These are phyloP conservation scores for Penicillium paxilli DNA, from an alignment of 495 filamentous ascomycete genomes.

Conservation along the genomic window DNA sequence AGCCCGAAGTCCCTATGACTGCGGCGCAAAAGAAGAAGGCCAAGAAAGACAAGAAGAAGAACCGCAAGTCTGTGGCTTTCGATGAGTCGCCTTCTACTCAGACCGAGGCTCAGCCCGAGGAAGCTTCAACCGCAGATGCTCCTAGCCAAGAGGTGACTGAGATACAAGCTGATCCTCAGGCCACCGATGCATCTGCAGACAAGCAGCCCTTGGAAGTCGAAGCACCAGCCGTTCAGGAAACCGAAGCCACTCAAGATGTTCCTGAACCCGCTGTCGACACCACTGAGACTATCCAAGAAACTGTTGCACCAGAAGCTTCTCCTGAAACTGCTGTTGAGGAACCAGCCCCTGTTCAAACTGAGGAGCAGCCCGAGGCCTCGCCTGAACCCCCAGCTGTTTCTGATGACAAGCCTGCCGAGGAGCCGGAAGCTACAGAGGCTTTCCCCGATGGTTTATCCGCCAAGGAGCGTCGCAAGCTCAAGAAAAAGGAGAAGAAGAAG, in stretches of 20 bases:
- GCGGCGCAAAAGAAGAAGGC: slow-evolving; percentile 39
- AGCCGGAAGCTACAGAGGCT: slow-evolving; percentile 3
- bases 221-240: slow-evolving; percentile 1
- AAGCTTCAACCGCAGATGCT: neutral
- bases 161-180: neutral
- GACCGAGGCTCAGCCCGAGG: slow-evolving; percentile 3
- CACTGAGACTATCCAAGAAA: neutral
- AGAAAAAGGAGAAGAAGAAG: slow-evolving; percentile 49
- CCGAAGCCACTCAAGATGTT: neutral
- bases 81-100: slow-evolving; percentile 8
- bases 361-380: neutral
- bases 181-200: slow-evolving; percentile 1
- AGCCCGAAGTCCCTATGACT: slow-evolving; percentile 21
- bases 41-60: slow-evolving; percentile 42
- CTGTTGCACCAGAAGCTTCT: neutral
- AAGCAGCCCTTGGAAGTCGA: neutral
- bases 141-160: slow-evolving; percentile 4
- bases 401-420: slow-evolving; percentile 5
- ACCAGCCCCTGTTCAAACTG: neutral
- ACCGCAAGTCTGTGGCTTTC: slow-evolving; percentile 14
- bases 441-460: slow-evolving; percentile 21
- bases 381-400: neutral
- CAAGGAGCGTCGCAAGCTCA: slow-evolving; percentile 30
- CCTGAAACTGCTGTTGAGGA: neutral
- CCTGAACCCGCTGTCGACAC: neutral